Percentiles rank a stretch among this genome's conserved stretches.
phyloP scores from a whole-genome alignment of 1,139 yeast species.

The Sporopachydermia cereana region DNA sequence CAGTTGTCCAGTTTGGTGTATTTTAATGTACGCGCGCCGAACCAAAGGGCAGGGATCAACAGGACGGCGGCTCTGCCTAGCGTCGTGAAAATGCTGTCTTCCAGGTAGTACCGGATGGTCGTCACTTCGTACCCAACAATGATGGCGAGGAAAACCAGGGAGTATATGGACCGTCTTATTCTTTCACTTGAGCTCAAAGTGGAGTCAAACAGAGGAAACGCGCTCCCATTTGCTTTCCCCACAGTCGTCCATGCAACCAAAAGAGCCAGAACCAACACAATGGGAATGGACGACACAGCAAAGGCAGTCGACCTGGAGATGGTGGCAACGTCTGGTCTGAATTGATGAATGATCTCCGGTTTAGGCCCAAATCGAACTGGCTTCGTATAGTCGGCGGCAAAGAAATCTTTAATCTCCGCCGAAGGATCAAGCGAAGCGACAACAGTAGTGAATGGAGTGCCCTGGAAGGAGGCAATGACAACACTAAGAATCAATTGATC shows the following conservation, averaged over 20 bases:
- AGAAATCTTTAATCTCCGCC: not conserved
- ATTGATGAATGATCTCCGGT: constrained; percentile 63
- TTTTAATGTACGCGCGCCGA: constrained; percentile 60
- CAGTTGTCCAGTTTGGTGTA: constrained; percentile 12
- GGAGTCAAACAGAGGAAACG: constrained; percentile 20
- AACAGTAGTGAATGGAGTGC: not conserved
- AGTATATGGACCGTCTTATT: not conserved
- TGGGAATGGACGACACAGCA: constrained; percentile 37
- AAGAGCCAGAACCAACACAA: constrained; percentile 26
- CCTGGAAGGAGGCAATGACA: not conserved
- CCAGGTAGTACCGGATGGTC: constrained; percentile 58
- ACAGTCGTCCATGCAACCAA: constrained; percentile 36
- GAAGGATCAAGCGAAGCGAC: not conserved
- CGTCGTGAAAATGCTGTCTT: constrained; percentile 62
- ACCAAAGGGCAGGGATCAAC: constrained; percentile 44
- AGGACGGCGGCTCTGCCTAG: constrained; percentile 40
- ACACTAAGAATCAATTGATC: not conserved
- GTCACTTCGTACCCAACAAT: constrained; percentile 49
- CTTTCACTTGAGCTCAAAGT: constrained; percentile 1
- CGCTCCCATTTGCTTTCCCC: constrained; percentile 34
- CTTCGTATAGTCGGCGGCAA: constrained; percentile 17
- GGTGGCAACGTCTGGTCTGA: constrained; percentile 44
- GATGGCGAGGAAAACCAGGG: constrained; percentile 33
- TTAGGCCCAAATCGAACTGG: constrained; percentile 36
- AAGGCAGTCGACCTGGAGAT: constrained; percentile 45